These are phyloP conservation scores for Bruguiera sexangula DNA, from an alignment of 345 rosid genomes.

Conservation along the genomic window DNA sequence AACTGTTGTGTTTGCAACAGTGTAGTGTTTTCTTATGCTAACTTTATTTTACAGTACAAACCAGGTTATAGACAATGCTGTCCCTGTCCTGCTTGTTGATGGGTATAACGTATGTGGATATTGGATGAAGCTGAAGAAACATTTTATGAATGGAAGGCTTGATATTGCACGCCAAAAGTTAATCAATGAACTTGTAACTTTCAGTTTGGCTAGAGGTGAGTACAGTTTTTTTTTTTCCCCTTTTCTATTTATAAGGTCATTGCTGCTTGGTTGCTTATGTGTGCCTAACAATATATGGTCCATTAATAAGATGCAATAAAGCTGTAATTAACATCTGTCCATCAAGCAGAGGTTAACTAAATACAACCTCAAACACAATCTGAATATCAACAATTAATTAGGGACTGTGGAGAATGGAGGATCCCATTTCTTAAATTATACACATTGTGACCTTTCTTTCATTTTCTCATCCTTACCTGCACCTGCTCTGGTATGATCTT, in stretches of 20 bases:
- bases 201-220: conserved; percentile 71
- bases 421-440: too few species aligned
- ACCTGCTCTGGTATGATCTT: background rate
- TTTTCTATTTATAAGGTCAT: background rate
- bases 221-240: background rate
- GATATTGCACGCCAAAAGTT: conserved; percentile 82
- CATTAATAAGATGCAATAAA: too few species aligned
- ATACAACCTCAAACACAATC: too few species aligned
- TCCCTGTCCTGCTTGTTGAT: conserved; percentile 91
- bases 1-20: conserved; percentile 15
- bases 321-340: too few species aligned
- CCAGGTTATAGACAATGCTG: conserved; percentile 59
- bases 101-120: conserved; percentile 97
- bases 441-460: too few species aligned
- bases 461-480: too few species aligned
- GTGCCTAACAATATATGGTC: too few species aligned
- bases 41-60: conserved; percentile 62
- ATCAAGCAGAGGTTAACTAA: too few species aligned
- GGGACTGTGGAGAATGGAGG: too few species aligned
- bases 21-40: conserved; percentile 19
- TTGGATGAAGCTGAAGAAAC: conserved; percentile 87
- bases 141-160: conserved; percentile 77
- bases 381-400: too few species aligned
- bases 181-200: conserved; percentile 69
- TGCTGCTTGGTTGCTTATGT: too few species aligned